Evolutionary conservation across 2,329 filamentous ascomycete species (phyloP).

Genomic region (Botrytis fabae): DNA sequence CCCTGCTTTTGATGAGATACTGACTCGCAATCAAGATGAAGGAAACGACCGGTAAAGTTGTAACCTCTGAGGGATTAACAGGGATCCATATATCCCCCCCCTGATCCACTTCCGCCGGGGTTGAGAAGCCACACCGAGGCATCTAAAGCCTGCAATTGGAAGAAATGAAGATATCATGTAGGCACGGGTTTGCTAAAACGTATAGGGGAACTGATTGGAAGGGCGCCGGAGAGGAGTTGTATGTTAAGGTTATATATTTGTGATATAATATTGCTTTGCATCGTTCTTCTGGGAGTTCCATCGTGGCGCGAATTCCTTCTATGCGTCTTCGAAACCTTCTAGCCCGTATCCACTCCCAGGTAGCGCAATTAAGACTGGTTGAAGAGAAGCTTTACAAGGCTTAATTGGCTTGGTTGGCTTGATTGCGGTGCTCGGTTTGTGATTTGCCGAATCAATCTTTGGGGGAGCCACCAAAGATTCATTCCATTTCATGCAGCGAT

Average conservation of each 20-base stretch:
- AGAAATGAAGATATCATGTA: not conserved
- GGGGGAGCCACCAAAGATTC: not conserved
- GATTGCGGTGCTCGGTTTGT: not conserved
- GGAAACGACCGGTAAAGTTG: not conserved
- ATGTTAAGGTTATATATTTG: not conserved
- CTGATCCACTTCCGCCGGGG: not conserved
- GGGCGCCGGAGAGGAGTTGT: not conserved
- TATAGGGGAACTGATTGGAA: conserved; percentile 16
- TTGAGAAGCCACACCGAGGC: conserved; percentile 16
- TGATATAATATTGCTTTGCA: not conserved
- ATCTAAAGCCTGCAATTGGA: not conserved
- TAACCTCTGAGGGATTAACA: conserved; percentile 2
- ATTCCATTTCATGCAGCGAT: conserved; percentile 15
- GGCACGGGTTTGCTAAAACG: not conserved
- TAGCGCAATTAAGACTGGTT: conserved; percentile 13
- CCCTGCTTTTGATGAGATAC: not conserved
- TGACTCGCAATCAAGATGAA: conserved; percentile 2
- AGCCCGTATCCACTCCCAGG: conserved; percentile 14
- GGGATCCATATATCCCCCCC: conserved; percentile 8
- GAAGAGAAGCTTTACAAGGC: conserved; percentile 2
- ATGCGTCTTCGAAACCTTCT: conserved; percentile 25
- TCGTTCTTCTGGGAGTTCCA: conserved; percentile 1
- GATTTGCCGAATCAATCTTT: conserved; percentile 10
- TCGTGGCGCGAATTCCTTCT: conserved; percentile 22
- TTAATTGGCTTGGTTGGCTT: not conserved